Evolutionary conservation across 352 stramenopile species (phyloP).

Genomic region (Blastocystis hominis): DNA sequence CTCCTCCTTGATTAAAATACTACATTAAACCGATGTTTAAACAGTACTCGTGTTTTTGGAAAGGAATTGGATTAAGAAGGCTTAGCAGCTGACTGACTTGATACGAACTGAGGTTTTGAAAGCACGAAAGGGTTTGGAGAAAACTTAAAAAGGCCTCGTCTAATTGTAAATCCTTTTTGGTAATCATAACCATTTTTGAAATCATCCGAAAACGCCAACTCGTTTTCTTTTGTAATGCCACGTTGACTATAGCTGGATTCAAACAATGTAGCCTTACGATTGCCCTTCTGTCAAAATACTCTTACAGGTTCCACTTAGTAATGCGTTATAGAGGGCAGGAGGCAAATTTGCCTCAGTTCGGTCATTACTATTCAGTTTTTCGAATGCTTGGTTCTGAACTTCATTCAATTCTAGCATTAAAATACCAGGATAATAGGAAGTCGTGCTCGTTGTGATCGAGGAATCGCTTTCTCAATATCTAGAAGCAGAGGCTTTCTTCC

Average conservation of each 20-base stretch:
- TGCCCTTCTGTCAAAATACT: neutral
- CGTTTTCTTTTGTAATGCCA: neutral
- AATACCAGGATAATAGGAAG: slow-evolving; percentile 37
- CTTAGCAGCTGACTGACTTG: neutral
- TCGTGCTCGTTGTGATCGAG: neutral
- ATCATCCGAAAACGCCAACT: neutral
- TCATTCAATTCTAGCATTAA: neutral
- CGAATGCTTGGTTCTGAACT: slow-evolving; percentile 30
- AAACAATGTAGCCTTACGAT: neutral
- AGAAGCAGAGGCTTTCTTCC: slow-evolving; percentile 12
- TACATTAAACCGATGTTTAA: neutral
- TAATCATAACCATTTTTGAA: neutral
- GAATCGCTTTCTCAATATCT: slow-evolving; percentile 3
- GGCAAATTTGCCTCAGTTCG: neutral
- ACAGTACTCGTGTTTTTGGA: neutral
- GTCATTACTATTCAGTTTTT: slow-evolving; percentile 49
- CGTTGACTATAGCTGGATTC: neutral
- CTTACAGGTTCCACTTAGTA: slow-evolving; percentile 32
- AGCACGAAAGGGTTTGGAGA: slow-evolving; percentile 1
- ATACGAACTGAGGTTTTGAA: slow-evolving; percentile 3
- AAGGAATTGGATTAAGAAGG: neutral
- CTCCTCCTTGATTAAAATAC: neutral
- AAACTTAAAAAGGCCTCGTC: neutral
- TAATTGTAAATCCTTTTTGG: neutral
- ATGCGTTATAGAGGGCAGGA: neutral